phyloP scores from a whole-genome alignment of 1,284 basidiomycete species.

The Rhodotorula sp. region DNA sequence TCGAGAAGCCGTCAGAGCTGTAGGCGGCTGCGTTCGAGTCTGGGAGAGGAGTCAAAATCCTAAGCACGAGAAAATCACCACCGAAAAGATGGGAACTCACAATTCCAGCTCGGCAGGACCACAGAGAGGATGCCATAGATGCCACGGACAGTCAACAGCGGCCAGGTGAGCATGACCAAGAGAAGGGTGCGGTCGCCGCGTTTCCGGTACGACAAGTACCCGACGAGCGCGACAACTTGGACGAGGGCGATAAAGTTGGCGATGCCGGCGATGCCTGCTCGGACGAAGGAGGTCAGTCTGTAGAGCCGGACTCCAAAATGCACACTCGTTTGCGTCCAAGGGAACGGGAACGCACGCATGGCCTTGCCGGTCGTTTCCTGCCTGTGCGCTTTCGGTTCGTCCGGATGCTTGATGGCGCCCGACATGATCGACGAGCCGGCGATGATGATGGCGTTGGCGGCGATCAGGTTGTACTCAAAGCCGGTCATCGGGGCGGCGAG shows the following conservation, averaged over 20 bases:
- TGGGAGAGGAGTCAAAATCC: too few species aligned
- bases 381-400: background rate
- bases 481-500: background rate
- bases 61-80: background rate
- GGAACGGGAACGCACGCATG: background rate
- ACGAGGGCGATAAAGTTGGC: conserved; percentile 12
- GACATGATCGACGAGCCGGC: background rate
- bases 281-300: too few species aligned
- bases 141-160: conserved; percentile 36
- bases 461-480: background rate
- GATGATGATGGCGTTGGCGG: conserved; percentile 14
- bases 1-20: background rate
- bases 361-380: background rate
- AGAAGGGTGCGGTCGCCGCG: conserved; percentile 28
- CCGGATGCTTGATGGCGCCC: background rate
- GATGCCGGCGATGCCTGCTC: conserved; percentile 1
- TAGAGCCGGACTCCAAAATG: too few species aligned
- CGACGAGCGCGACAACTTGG: conserved; percentile 20
- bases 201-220: conserved; percentile 27
- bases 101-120: conserved; percentile 29
- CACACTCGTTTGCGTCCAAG: background rate
- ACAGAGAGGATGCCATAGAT: conserved; percentile 37
- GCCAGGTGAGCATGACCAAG: conserved; percentile 37
- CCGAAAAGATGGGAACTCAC: background rate
- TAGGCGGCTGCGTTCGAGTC: conserved; percentile 8